phyloP scores from a whole-genome alignment of 2,329 filamentous ascomycete genomes.

The Pseudocercospora musae region DNA sequence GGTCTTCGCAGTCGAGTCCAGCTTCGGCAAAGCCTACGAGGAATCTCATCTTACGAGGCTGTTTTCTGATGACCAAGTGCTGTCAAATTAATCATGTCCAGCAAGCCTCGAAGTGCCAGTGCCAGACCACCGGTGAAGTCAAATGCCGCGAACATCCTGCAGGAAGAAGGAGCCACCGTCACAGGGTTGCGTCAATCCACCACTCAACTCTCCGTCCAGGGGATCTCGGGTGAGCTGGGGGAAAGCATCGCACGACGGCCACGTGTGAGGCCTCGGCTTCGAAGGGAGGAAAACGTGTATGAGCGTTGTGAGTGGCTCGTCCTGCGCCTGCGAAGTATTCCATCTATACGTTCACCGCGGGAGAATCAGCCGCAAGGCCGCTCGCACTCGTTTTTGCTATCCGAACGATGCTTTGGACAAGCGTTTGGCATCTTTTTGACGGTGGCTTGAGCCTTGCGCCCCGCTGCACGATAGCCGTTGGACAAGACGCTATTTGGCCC shows the following conservation, averaged over 20 bases:
- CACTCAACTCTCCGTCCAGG: background rate
- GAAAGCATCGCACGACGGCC: background rate
- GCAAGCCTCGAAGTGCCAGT: background rate
- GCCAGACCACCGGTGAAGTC: background rate
- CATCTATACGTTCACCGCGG: background rate
- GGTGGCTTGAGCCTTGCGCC: background rate
- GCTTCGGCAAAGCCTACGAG: background rate
- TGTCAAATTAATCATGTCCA: background rate
- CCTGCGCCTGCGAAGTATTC: background rate
- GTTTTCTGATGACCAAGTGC: background rate
- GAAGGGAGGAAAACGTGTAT: background rate
- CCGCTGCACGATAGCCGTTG: background rate
- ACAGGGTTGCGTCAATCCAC: conserved; percentile 2
- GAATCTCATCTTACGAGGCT: background rate
- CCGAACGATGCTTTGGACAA: background rate
- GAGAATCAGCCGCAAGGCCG: background rate
- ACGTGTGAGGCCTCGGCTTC: background rate
- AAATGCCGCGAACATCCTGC: conserved; percentile 1
- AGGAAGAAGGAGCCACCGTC: background rate
- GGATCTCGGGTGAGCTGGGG: background rate
- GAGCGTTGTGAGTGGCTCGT: background rate
- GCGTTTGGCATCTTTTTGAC: background rate
- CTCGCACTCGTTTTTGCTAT: background rate
- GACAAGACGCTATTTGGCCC: background rate
- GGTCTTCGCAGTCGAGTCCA: background rate